A percentile compares a stretch with the other conserved stretches of the same genome.
Conservation (phyloP, 2,329 filamentous ascomycete genomes). For the Ophiocordyceps camponoti-rufipedis region DNA sequence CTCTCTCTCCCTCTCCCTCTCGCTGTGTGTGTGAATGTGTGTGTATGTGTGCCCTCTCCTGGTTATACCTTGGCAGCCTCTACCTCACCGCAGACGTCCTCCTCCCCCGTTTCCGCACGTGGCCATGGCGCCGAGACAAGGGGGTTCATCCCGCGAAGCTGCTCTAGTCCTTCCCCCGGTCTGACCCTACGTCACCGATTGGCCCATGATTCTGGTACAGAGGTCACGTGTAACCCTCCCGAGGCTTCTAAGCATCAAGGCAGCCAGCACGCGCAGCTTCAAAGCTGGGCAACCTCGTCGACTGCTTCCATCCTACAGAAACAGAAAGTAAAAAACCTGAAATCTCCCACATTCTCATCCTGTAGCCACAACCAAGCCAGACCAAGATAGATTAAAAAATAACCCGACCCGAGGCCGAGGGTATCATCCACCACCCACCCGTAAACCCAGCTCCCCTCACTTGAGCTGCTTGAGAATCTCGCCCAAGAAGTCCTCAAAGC, state of each 20-base stretch:
- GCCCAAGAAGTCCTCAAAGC: conserved; percentile 65
- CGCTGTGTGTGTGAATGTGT: background rate
- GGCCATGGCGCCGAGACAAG: background rate
- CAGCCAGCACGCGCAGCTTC: too few relatives aligned
- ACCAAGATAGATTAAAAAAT: background rate
- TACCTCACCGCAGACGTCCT: background rate
- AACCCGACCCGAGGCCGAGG: background rate
- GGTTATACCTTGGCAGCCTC: background rate
- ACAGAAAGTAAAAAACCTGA: too few relatives aligned
- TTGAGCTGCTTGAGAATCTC: conserved; percentile 46
- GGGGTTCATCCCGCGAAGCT: background rate
- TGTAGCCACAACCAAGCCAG: too few relatives aligned
- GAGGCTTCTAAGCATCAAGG: too few relatives aligned
- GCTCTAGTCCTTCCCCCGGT: background rate
- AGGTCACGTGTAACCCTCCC: too few relatives aligned
- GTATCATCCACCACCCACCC: conserved; percentile 4
- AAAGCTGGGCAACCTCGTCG: too few relatives aligned
- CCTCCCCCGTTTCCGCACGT: background rate
- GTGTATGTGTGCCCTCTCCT: background rate
- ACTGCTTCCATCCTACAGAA: too few relatives aligned
- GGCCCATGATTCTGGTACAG: too few relatives aligned
- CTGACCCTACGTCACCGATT: background rate
- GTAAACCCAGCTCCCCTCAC: conserved; percentile 11
- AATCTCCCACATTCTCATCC: too few relatives aligned
- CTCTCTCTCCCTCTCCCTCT: background rate